A percentile compares a stretch with the other conserved stretches of the same genome.
These are phyloP conservation scores for Pisolithus sp. DNA, from an alignment of 768 basidiomycete genomes.

Conservation along the genomic window DNA sequence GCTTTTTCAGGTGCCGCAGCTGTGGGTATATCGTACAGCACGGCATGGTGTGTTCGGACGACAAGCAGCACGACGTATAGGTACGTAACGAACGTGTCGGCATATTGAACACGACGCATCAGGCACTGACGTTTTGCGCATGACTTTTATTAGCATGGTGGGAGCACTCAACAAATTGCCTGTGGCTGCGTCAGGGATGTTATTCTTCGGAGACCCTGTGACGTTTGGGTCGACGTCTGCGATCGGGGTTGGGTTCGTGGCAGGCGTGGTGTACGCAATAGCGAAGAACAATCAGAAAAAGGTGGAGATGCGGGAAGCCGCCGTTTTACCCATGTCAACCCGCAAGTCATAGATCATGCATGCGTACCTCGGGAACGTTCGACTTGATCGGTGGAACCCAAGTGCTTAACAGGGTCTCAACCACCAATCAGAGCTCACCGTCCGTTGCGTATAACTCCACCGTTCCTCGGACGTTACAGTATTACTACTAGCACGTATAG, in stretches of 20 bases:
- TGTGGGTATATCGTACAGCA: constrained; percentile 96
- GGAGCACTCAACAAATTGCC: constrained; percentile 97
- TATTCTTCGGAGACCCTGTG: constrained; percentile 91
- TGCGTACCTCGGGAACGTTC: neutral
- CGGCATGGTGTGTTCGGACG: constrained; percentile 95
- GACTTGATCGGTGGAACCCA: neutral
- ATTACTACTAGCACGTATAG: too few species aligned
- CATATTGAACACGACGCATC: neutral
- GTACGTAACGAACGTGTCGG: constrained; percentile 30
- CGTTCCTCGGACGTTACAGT: too few species aligned
- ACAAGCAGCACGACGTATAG: constrained; percentile 99
- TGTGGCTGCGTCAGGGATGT: constrained; percentile 96
- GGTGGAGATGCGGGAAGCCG: constrained; percentile 49
- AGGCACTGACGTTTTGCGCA: constrained; percentile 6
- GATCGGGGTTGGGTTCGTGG: constrained; percentile 82
- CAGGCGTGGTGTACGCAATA: constrained; percentile 86
- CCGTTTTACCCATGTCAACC: constrained; percentile 57
- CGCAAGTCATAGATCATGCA: constrained; percentile 34
- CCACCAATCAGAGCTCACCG: too few species aligned
- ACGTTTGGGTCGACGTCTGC: constrained; percentile 87
- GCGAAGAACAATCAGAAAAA: constrained; percentile 94
- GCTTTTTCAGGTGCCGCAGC: constrained; percentile 96
- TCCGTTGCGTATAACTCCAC: too few species aligned
- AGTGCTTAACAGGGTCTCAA: too few species aligned
- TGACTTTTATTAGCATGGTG: constrained; percentile 65